Base-by-base conservation (phyloP, 306 rosid species). In the peach (Prunus persica) region DNA sequence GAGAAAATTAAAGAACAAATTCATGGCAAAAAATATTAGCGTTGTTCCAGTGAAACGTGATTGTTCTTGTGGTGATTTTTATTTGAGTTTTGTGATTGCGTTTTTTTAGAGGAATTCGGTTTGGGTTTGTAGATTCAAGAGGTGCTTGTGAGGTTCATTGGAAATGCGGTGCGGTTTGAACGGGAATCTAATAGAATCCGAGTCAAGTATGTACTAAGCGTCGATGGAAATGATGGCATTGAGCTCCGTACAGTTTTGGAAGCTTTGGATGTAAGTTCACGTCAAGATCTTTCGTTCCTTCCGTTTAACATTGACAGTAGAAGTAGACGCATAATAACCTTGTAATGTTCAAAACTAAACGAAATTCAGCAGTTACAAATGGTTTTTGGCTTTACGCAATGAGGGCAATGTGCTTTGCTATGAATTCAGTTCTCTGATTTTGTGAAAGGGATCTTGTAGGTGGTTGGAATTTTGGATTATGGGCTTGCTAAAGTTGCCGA, bases 61-160 rank as follows among this genome's bases (percentile, higher is more conserved):
- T 15, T 41, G 61, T 57, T 76, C 57, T 66, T 25, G 76, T 74
- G 85, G 84, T 87, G 86, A 80, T 85, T 85, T 86, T 89, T 81
- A 76, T 89, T 73, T 87, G 81, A 87, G 86, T 70, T 88, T 79
- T 89, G 85, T 90, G 87, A 89, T 88, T 91, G 73, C 76, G 73
- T 73, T 54, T 80, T 80, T 91, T 92, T 89, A 91, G 92, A 92
- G 90, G 95, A 85, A 88, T 90, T 87, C 89, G 87, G 78, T 88
- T 91, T 94, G 89, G 91, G 89, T 94, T 87, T 92, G 91, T 90
- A 95, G 98, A 90, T 92, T 88, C 98, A 95, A 92, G 97, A 83
- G 75, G 79, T 84, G 85, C 97, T 95, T 2, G 75, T 92, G 84
- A 92, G 88, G 86, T 75, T 84, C 78, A 80, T 95, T 87, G 91